Evolutionary conservation across 2,329 filamentous ascomycete species (phyloP).

Genomic region (Plectosphaerella plurivora): DNA sequence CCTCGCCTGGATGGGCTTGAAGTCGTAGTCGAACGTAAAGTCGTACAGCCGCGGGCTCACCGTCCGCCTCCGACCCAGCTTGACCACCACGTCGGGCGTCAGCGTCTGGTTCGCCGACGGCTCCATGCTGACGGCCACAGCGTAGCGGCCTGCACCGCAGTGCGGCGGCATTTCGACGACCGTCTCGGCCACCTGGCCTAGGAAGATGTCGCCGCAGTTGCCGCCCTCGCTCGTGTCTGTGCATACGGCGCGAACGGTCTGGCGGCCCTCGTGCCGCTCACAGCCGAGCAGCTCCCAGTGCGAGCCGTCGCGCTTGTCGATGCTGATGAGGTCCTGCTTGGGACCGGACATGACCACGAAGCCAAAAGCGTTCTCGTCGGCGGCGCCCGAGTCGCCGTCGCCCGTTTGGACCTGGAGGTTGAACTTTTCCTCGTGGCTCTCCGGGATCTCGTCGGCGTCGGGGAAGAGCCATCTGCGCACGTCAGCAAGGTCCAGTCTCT

Average conservation of each 20-base stretch:
- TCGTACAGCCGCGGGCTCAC: slow-evolving; percentile 1
- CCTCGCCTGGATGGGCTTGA: not conserved
- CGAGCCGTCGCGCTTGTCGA: slow-evolving; percentile 38
- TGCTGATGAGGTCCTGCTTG: slow-evolving; percentile 14
- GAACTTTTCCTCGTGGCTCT: slow-evolving; percentile 12
- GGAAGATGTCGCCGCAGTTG: slow-evolving; percentile 2
- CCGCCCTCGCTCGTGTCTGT: not conserved
- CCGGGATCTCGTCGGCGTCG: not conserved
- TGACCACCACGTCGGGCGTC: not conserved
- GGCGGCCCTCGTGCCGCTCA: slow-evolving; percentile 12
- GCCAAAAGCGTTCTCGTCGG: slow-evolving; percentile 24
- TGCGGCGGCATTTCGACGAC: slow-evolving; percentile 5
- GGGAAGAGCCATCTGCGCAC: not conserved
- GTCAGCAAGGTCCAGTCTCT: not conserved
- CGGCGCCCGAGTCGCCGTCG: slow-evolving; percentile 12
- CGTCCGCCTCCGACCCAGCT: not conserved
- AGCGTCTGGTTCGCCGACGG: slow-evolving; percentile 1
- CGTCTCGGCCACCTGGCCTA: slow-evolving; percentile 5
- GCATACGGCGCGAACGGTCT: slow-evolving; percentile 4
- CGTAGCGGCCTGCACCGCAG: slow-evolving; percentile 5
- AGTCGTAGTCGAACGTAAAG: slow-evolving; percentile 1
- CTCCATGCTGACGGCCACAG: slow-evolving; percentile 2
- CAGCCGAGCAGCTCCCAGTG: slow-evolving; percentile 38
- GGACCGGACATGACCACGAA: slow-evolving; percentile 26
- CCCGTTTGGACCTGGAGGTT: slow-evolving; percentile 22